A percentile compares a stretch with the other conserved stretches of the same genome.
These are phyloP conservation scores for Pholiota adiposa DNA, from an alignment of 1,284 basidiomycete species.

Conservation along the genomic window DNA sequence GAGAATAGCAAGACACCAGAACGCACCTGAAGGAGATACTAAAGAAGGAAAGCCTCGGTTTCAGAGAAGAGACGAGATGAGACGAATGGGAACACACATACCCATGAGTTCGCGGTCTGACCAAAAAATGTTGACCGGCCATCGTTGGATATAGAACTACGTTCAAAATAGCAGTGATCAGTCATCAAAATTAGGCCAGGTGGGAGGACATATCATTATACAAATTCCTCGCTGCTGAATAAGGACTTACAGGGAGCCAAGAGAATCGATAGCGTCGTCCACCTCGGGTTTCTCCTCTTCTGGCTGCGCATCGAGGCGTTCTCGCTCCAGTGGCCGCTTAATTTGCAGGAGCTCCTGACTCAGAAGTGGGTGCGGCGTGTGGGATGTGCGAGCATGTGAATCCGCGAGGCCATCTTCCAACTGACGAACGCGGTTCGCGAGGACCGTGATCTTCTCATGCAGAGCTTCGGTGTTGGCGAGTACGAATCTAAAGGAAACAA, in stretches of 20 bases:
- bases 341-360: conserved; percentile 63
- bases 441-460: conserved; percentile 65
- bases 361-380: conserved; percentile 57
- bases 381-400: conserved; percentile 50
- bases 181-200: conserved; percentile 14
- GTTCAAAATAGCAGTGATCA: conserved; percentile 7
- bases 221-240: conserved; percentile 8
- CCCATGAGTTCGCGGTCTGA: conserved; percentile 68
- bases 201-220: conserved; percentile 14
- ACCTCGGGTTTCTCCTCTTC: conserved; percentile 50
- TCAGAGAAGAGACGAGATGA: background rate
- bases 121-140: conserved; percentile 70
- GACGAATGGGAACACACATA: conserved; percentile 36
- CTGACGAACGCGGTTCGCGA: conserved; percentile 62
- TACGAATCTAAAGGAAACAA: conserved; percentile 51
- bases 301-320: conserved; percentile 43
- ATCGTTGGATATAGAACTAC: conserved; percentile 64
- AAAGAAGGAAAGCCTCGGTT: background rate
- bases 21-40: conserved; percentile 55
- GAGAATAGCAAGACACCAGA: conserved; percentile 10
- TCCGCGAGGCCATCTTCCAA: conserved; percentile 66
- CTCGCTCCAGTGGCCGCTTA: conserved; percentile 66
- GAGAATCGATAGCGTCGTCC: conserved; percentile 58
- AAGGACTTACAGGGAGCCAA: conserved; percentile 62
- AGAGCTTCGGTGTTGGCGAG: conserved; percentile 70